A percentile compares a stretch with the other conserved stretches of the same genome.
phyloP scores from a whole-genome alignment of 306 rosid genomes.

The Aeschynomene evenia region DNA sequence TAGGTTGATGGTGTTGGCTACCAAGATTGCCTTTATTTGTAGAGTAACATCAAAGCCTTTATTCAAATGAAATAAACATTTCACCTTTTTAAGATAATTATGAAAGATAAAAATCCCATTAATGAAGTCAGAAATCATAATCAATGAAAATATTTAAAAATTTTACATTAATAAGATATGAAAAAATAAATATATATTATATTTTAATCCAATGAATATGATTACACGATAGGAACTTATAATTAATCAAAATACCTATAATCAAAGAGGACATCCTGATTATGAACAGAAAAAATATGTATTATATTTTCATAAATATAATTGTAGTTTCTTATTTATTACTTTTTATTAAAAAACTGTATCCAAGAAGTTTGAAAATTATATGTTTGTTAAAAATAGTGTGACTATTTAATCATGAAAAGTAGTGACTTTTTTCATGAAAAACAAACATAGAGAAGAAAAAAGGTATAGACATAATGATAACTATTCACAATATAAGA shows the following conservation, averaged over 20 bases:
- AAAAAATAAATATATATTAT: no score
- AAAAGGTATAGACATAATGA: not conserved
- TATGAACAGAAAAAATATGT: no score
- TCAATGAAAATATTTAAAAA: no score
- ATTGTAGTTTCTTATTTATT: not conserved
- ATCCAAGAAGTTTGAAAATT: not conserved
- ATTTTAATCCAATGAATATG: no score
- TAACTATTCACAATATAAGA: not conserved
- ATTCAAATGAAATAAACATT: conserved; percentile 18
- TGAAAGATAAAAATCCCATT: not conserved
- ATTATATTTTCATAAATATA: no score
- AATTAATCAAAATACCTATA: no score
- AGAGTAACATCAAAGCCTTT: conserved; percentile 41
- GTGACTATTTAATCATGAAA: not conserved
- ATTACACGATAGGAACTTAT: no score
- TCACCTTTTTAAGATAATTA: not conserved
- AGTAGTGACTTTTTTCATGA: not conserved
- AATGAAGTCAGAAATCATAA: not conserved
- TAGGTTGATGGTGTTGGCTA: conserved; percentile 18
- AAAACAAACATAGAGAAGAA: not conserved
- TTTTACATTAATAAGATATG: no score
- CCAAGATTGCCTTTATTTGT: conserved; percentile 24
- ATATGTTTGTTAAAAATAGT: not conserved
- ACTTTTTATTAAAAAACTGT: not conserved
- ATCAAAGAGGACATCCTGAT: no score